Percentiles rank a stretch among this genome's conserved stretches.
phyloP scores from a whole-genome alignment of 345 rosid species.

The Psidium guajava region DNA sequence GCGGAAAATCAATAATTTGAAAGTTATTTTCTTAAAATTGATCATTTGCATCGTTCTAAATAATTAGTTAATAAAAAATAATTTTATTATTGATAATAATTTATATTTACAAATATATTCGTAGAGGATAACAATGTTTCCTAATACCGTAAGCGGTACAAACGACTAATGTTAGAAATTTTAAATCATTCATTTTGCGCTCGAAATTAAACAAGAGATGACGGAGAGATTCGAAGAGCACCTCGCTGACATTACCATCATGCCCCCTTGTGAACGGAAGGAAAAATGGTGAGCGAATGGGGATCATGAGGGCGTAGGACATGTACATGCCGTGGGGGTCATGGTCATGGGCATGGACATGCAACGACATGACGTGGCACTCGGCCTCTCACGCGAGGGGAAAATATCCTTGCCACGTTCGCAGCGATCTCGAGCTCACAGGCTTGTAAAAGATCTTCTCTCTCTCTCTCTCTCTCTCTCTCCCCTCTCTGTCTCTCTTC shows the following conservation, averaged over 20 bases:
- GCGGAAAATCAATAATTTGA: too few relatives aligned
- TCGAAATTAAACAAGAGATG: background rate
- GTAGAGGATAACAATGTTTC: too few relatives aligned
- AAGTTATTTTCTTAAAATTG: too few relatives aligned
- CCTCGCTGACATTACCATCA: too few relatives aligned
- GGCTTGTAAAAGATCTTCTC: conserved; percentile 35
- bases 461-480: background rate
- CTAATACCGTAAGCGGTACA: too few relatives aligned
- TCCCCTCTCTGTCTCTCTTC: background rate
- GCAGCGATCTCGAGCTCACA: conserved; percentile 12
- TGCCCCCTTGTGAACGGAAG: too few relatives aligned
- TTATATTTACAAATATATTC: too few relatives aligned
- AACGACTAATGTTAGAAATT: too few relatives aligned
- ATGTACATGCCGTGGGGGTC: background rate
- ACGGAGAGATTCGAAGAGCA: background rate
- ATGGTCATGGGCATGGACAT: background rate
- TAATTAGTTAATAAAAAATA: too few relatives aligned
- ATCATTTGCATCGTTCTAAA: too few relatives aligned
- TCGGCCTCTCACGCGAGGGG: conserved; percentile 25
- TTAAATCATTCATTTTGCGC: too few relatives aligned
- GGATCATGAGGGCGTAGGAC: background rate
- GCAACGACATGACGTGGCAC: conserved; percentile 14
- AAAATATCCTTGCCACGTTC: conserved; percentile 67
- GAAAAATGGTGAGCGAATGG: background rate
- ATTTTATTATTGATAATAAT: too few relatives aligned